These are phyloP conservation scores for Quercus wislizeni DNA, from an alignment of 306 rosid genomes.

Conservation along the genomic window DNA sequence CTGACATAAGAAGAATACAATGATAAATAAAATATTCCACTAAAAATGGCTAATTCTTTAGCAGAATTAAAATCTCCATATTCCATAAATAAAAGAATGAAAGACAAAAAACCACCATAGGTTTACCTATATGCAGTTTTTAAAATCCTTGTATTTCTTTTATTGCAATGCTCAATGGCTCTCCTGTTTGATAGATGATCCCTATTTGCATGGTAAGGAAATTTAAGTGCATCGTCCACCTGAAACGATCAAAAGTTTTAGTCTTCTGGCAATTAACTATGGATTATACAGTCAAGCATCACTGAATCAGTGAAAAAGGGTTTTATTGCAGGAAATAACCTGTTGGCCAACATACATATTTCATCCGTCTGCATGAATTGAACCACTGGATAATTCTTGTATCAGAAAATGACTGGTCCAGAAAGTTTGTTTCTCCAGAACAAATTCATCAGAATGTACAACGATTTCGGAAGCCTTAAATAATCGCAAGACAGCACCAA, in stretches of 20 bases:
- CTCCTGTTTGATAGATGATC: slow-evolving; percentile 59
- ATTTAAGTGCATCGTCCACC: slow-evolving; percentile 59
- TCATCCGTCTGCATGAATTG: slow-evolving; percentile 23
- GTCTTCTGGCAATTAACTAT: slow-evolving; percentile 7
- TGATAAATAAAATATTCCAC: not conserved
- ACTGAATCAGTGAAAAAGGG: slow-evolving; percentile 2
- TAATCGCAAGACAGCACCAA: slow-evolving; percentile 55
- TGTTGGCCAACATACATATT: slow-evolving; percentile 39
- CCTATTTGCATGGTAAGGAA: slow-evolving; percentile 53
- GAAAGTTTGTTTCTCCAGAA: slow-evolving; percentile 49
- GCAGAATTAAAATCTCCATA: not conserved
- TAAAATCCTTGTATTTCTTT: slow-evolving; percentile 50
- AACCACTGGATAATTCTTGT: slow-evolving; percentile 27
- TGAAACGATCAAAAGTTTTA: slow-evolving; percentile 24
- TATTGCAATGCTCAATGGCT: slow-evolving; percentile 54
- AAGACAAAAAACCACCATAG: slow-evolving; percentile 3
- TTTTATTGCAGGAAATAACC: slow-evolving; percentile 40
- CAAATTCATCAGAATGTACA: slow-evolving; percentile 56
- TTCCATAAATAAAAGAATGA: not conserved
- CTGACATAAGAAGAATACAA: slow-evolving; percentile 31
- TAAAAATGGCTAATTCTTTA: not conserved
- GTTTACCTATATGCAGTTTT: slow-evolving; percentile 67
- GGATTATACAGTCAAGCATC: not conserved
- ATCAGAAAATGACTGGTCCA: slow-evolving; percentile 61
- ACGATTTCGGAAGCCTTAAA: slow-evolving; percentile 67